phyloP scores from a whole-genome alignment of 108 stramenopile genomes.

The Nitzschia sp. region DNA sequence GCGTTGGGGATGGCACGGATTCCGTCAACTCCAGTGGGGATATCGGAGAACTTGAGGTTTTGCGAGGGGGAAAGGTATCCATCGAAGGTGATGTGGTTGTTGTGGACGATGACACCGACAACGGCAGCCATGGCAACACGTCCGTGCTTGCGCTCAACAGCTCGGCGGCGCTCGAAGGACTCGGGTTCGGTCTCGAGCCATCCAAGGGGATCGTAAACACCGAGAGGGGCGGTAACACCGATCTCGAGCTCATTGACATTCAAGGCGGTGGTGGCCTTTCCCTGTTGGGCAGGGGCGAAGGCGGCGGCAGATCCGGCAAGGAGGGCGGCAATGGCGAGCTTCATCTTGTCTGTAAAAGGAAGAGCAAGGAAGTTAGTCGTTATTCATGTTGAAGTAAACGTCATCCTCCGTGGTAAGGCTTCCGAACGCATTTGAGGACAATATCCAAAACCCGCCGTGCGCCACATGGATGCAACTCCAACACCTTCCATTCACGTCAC shows the following conservation, averaged over 20 bases:
- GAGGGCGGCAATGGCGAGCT: constrained; percentile 66
- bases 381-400: background rate
- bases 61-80: constrained; percentile 71
- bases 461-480: no score
- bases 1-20: constrained; percentile 53
- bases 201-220: constrained; percentile 88
- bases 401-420: no score
- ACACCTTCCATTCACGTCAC: no score
- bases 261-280: constrained; percentile 59
- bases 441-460: no score
- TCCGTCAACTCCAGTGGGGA: constrained; percentile 49
- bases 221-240: constrained; percentile 86
- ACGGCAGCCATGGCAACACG: constrained; percentile 80
- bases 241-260: constrained; percentile 73
- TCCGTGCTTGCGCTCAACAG: constrained; percentile 73
- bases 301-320: constrained; percentile 70
- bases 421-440: no score
- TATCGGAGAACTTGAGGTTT: constrained; percentile 56
- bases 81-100: constrained; percentile 69
- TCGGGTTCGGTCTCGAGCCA: constrained; percentile 53
- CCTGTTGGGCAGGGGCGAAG: constrained; percentile 68
- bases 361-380: constrained; percentile 2
- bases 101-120: constrained; percentile 76
- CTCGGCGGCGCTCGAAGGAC: constrained; percentile 50
- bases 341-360: constrained; percentile 49